Base-by-base conservation (phyloP, 495 filamentous ascomycete species). In the Penicillium egyptiacum region DNA sequence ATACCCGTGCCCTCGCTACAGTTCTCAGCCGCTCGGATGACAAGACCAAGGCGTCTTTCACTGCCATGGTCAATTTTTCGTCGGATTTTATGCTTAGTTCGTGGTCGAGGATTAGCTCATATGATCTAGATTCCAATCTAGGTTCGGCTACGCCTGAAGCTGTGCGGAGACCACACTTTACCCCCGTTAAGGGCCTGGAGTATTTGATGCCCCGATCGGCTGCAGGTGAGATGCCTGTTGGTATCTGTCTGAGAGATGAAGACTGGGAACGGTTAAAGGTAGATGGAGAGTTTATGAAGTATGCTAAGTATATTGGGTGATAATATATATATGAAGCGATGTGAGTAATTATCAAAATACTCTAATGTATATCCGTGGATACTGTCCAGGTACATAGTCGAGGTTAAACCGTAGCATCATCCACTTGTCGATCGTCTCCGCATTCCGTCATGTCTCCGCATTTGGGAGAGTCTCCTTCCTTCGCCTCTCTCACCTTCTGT, bases 61-160 rank as follows among this genome's bases (percentile, higher is more conserved):
- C 69, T 4, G 57, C 67, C 2, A 69, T 66, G 9, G 54, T 58
- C 8, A 44, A 77, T 37, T 66, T 72, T 26, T 64, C 69, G 1
- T 54, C 49, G 20, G 81, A 83, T 53, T 56, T 83, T 9, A 74
- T 78, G 71, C 44, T 84, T 5, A 81, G 77, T 60, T 85, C 80
- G 9, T 86, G 81, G 83, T 68, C 77, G 0, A 77, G 78, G 40
- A 48, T 78, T 19, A 60, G 73, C 17, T 75, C 62, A 58, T 80
- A 79, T 57, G 60, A 67, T 0, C 62, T 79, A 11, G 76, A 83
- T 59, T 84, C 83, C 39, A 68, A 69, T n/a, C 33, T 79, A 6
- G 77, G 73, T 7, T 58, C 83, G 19, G 83, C 81, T 1, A 68
- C 61, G 42, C 79, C 81, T 3, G 73, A 74, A 47, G 68, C 72